phyloP scores from a whole-genome alignment of 164 flowering plant genomes.

The Annona squamosa region DNA sequence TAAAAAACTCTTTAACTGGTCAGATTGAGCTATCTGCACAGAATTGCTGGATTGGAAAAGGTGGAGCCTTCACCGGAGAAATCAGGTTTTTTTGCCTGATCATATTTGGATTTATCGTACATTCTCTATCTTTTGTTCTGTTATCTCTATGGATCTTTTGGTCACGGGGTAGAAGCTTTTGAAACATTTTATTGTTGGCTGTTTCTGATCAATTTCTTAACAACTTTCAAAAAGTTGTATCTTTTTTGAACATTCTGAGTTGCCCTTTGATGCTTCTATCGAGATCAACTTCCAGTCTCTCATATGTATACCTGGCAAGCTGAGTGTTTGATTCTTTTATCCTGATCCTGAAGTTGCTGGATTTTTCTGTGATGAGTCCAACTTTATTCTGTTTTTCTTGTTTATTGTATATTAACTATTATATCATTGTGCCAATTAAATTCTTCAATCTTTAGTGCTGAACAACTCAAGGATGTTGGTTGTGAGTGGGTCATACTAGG shows the following conservation, averaged over 20 bases:
- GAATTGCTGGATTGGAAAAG: conserved; percentile 94
- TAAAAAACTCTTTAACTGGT: conserved; percentile 64
- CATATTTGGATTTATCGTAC: background rate
- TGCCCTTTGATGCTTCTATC: no score
- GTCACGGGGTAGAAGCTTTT: background rate
- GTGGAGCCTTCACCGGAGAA: conserved; percentile 98
- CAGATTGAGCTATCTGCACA: conserved; percentile 83
- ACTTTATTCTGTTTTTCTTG: background rate
- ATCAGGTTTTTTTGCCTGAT: conserved; percentile 54
- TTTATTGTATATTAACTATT: background rate
- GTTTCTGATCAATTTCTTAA: background rate
- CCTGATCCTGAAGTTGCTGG: background rate
- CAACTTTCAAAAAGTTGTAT: background rate
- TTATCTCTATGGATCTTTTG: background rate
- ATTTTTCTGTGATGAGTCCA: background rate
- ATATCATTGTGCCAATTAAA: conserved; percentile 1
- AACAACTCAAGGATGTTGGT: conserved; percentile 84
- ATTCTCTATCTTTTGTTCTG: background rate
- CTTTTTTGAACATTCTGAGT: background rate
- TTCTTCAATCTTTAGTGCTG: conserved; percentile 43
- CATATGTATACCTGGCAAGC: background rate
- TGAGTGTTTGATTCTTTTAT: background rate
- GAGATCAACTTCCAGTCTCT: background rate
- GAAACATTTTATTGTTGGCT: background rate
- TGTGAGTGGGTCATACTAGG: conserved; percentile 98